These are phyloP conservation scores for Camellia sinensis DNA, from an alignment of 148 eudicot species.

Conservation along the genomic window DNA sequence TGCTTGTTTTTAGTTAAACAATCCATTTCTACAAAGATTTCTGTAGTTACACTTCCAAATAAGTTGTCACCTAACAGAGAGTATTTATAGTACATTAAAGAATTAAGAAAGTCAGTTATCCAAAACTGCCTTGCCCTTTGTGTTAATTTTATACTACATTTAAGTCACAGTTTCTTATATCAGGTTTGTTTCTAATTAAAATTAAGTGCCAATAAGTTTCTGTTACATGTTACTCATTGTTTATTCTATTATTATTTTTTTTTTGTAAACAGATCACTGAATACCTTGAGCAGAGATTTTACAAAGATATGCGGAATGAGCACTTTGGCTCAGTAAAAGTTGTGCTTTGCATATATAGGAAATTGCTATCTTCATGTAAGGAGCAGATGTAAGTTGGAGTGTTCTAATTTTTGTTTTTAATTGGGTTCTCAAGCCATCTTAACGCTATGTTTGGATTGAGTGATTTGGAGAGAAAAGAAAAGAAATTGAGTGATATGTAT, in stretches of 20 bases:
- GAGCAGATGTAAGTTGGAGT: constrained; percentile 81
- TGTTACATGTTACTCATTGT: not conserved
- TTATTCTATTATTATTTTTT: not conserved
- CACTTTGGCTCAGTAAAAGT: constrained; percentile 68
- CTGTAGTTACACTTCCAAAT: not conserved
- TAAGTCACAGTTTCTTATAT: not conserved
- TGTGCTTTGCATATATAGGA: constrained; percentile 69
- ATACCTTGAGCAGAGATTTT: constrained; percentile 72
- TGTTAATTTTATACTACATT: not conserved
- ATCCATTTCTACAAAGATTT: not conserved
- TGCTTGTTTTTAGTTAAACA: not conserved
- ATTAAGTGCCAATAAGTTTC: constrained; percentile 1
- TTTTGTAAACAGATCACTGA: constrained; percentile 58
- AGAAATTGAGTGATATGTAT: too few species aligned
- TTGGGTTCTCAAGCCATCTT: constrained; percentile 15
- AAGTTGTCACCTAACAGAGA: not conserved
- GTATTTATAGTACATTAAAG: not conserved
- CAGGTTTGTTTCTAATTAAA: not conserved
- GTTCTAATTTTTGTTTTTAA: not conserved
- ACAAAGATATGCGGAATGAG: constrained; percentile 81
- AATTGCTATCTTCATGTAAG: constrained; percentile 77
- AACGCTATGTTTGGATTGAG: too few species aligned
- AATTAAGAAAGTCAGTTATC: not conserved
- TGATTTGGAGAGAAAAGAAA: too few species aligned
- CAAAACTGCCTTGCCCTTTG: not conserved